These are phyloP conservation scores for Rhodotorula kratochvilovae DNA, from an alignment of 768 basidiomycete species.

Conservation along the genomic window DNA sequence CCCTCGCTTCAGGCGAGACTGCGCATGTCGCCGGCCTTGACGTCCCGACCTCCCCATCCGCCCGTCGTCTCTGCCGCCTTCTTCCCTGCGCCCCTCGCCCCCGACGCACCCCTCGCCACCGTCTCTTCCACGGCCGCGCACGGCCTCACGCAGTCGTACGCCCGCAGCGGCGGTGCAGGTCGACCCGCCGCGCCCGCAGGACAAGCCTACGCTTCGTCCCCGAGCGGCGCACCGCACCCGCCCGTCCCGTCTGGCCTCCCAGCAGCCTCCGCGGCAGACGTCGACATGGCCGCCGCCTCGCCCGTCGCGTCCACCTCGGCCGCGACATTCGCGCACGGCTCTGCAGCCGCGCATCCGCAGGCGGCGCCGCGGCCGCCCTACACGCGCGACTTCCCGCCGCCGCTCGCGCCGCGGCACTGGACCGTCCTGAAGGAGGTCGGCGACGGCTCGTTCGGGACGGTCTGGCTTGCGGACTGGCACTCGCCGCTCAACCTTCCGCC, in stretches of 20 bases:
- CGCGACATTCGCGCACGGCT: neutral
- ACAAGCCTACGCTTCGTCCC: neutral
- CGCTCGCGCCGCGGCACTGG: constrained; percentile 51
- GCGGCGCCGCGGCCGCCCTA: neutral
- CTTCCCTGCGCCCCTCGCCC: neutral
- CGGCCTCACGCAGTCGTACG: neutral
- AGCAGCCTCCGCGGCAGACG: neutral
- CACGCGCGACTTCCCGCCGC: constrained; percentile 27
- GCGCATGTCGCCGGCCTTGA: constrained; percentile 1
- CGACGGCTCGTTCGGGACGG: constrained; percentile 97
- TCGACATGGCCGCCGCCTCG: neutral
- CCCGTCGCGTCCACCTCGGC: neutral
- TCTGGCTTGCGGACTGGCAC: constrained; percentile 99
- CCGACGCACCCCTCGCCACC: neutral
- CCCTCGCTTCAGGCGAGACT: too few species aligned
- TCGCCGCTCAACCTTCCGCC: constrained; percentile 58
- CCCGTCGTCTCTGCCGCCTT: neutral
- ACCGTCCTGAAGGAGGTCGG: constrained; percentile 94
- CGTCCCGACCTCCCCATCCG: neutral
- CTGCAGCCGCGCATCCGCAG: neutral
- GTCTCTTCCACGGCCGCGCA: neutral
- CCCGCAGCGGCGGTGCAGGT: too few species aligned
- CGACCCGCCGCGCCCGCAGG: too few species aligned
- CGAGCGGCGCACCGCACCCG: too few species aligned
- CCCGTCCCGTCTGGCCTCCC: neutral